Conservation (phyloP, 371 early-diverging fungal genomes). For the Capillidium rhysosporum region DNA sequence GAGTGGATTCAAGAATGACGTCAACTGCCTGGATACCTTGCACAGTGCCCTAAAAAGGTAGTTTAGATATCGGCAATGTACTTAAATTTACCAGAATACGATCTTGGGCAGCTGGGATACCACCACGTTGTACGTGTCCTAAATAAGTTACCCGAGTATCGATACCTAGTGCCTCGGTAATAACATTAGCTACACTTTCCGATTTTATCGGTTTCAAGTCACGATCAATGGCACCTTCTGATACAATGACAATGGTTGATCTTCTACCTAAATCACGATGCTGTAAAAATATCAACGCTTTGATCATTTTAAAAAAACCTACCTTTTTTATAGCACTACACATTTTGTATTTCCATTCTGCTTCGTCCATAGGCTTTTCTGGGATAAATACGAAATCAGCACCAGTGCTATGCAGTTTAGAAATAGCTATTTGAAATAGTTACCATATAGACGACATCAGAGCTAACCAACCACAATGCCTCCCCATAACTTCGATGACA, state of each 20-base stretch:
- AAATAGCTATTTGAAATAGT: background rate
- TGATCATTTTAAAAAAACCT: background rate
- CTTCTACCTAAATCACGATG: constrained; percentile 72
- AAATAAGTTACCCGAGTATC: constrained; percentile 91
- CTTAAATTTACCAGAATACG: constrained; percentile 77
- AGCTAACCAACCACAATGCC: constrained; percentile 99
- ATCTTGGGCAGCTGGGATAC: constrained; percentile 86
- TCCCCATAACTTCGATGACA: constrained; percentile 99
- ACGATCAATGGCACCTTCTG: constrained; percentile 94
- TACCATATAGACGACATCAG: constrained; percentile 80
- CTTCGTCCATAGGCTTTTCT: constrained; percentile 73
- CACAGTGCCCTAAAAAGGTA: constrained; percentile 40
- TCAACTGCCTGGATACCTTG: constrained; percentile 95
- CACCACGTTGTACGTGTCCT: constrained; percentile 99
- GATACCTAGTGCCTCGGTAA: constrained; percentile 53
- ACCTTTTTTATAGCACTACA: constrained; percentile 30
- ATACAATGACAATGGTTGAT: constrained; percentile 87
- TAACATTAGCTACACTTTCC: constrained; percentile 60
- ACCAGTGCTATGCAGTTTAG: constrained; percentile 28
- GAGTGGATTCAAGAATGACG: constrained; percentile 68
- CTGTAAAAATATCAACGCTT: constrained; percentile 8
- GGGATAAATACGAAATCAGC: constrained; percentile 98
- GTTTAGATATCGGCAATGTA: no score
- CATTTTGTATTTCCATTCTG: constrained; percentile 77
- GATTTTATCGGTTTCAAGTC: constrained; percentile 77